Evolutionary conservation across 768 basidiomycete genomes (phyloP).

Genomic region (Psilocybe sp.): DNA sequence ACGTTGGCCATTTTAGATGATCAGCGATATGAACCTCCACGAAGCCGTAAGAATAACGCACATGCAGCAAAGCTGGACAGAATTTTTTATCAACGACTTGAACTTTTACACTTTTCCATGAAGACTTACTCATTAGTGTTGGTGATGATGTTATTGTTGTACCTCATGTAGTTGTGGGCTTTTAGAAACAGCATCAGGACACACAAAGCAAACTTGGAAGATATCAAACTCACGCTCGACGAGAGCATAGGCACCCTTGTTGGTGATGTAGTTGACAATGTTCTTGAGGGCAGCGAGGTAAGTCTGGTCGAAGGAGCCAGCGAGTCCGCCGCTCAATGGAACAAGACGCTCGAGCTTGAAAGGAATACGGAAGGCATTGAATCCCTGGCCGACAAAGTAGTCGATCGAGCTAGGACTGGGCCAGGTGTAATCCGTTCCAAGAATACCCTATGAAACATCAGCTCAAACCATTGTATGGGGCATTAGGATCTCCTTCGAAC

Average conservation of each 20-base stretch:
- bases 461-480: not conserved
- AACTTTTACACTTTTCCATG: not conserved
- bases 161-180: slow-evolving; percentile 65
- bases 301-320: slow-evolving; percentile 48
- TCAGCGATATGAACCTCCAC: not conserved
- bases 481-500: slow-evolving; percentile 5
- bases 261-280: slow-evolving; percentile 58
- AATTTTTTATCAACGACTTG: not conserved
- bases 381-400: slow-evolving; percentile 53
- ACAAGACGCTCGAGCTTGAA: slow-evolving; percentile 58
- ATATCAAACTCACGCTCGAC: slow-evolving; percentile 45
- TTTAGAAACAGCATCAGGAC: not conserved
- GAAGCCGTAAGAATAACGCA: slow-evolving; percentile 20
- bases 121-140: slow-evolving; percentile 42
- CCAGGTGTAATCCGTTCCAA: slow-evolving; percentile 49
- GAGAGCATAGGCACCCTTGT: slow-evolving; percentile 53
- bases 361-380: slow-evolving; percentile 63
- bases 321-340: slow-evolving; percentile 50
- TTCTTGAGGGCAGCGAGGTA: slow-evolving; percentile 51
- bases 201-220: not conserved
- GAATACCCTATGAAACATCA: slow-evolving; percentile 25
- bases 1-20: not conserved
- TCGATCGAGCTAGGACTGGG: slow-evolving; percentile 42
- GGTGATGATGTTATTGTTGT: slow-evolving; percentile 50
- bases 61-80: slow-evolving; percentile 45